Evolutionary conservation across 345 rosid genomes (phyloP), one percentile per base, ranked within the genome.

Genomic region (Hibiscus syriacus): DNA sequence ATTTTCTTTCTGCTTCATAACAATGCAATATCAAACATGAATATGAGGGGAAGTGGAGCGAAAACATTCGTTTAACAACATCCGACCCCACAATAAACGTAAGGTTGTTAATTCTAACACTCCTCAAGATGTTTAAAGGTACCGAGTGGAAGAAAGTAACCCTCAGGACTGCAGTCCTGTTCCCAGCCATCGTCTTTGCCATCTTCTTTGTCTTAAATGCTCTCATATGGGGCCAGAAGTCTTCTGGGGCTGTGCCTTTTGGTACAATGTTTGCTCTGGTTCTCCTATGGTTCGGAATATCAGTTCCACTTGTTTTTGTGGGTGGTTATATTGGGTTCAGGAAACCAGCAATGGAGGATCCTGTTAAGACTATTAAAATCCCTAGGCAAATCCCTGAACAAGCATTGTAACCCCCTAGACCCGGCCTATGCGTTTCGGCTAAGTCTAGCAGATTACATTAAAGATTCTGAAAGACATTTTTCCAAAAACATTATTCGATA

Each of bases 331-430:
- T 85, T 6, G 98, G 97, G 45, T 92, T 86, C 70, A 86, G 68
- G 80, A 90, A 85, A 75, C 90, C 92, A 8, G 80, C 85, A n/a
- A 67, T 77, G 2, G 89, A 90, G 66, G 88, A 88, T 76, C 97
- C 98, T 0, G 97, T 92, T 70, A 92, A 84, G 80, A 90, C 92
- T 17, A 90, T 88, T 71, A 92, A 90, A 78, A 92, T 92, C 68
- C 96, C 96, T 0, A 84, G 98, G 80, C 96, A 87, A 74, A 74
- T 92, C 9, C 98, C 98, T 0, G 82, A 76, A 49, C n/a, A n/a
- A n/a, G n/a, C n/a, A n/a, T n/a, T n/a, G n/a, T n/a, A n/a, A n/a
- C n/a, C n/a, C n/a, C n/a, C n/a, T n/a, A n/a, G n/a, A n/a, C n/a
- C n/a, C n/a, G n/a, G n/a, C n/a, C n/a, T n/a, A n/a, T n/a, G n/a